Evolutionary conservation across 106 monocot species (phyloP), one percentile per base, ranked within the genome.

Genomic region (Phalaenopsis equestris): DNA sequence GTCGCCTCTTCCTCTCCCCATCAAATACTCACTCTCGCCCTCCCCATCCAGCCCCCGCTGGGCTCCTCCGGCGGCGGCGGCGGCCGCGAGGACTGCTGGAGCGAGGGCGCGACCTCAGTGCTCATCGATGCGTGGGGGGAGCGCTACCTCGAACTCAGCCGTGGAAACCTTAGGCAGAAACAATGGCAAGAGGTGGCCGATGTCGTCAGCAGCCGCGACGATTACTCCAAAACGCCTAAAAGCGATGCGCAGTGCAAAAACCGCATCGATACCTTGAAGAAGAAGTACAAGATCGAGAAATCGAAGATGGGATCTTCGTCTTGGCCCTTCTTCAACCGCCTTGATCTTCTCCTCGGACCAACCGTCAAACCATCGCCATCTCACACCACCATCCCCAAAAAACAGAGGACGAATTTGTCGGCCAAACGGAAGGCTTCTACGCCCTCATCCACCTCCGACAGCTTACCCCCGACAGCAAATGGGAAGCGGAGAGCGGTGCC

Each of bases 111-210:
- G n/a, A 89, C 91, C 15, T 83, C 88, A 6, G 79, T 81, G 24
- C 83, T 91, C 36, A 87, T 90, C 80, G 91, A 91, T 75, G 91
- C 91, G 12, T 96, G 95, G 95, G 91, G 93, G 6, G 91, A 96
- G 80, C 83, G 93, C 5, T 93, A 79, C 80, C 56, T 96, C 9
- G 86, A 91, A 78, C 86, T 96, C 41, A 82, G 80, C 82, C 84
- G 95, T 21, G 95, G 95, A 42, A 91, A 85, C 72, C 93, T 96
- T 56, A 83, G 84, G 64, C 95, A 93, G 83, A 86, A 87, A 73
- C 90, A 96, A 81, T 96, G 95, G 95, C 92, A 93, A 80, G 93
- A 93, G 76, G 95, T 96, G 38, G 92, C 95, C 77, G 95, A 93
- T 75, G 87, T 85, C 77, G 91, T 96, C 64, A 88, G 87, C 84